Conservation (phyloP, 805 yeast species). For the Suhomyces xylopsoci region DNA sequence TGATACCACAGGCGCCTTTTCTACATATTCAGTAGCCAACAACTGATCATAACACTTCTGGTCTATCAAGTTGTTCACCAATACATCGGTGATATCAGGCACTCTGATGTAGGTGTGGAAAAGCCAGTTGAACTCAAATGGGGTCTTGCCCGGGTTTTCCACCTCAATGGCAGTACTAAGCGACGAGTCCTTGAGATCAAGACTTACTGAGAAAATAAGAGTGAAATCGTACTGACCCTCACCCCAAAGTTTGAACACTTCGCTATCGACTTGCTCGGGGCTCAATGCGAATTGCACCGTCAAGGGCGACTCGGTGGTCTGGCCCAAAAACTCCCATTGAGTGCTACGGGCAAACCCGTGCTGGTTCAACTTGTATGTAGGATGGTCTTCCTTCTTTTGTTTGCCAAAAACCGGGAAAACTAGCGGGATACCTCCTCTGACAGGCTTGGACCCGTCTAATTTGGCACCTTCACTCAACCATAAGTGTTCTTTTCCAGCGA, state of each 20-base stretch:
- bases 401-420: constrained; percentile 95
- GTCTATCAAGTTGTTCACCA: constrained; percentile 77
- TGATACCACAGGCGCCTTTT: constrained; percentile 70
- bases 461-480: constrained; percentile 80
- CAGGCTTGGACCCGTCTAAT: constrained; percentile 89
- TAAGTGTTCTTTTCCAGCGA: constrained; percentile 69
- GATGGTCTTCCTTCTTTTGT: constrained; percentile 45
- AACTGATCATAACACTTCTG: constrained; percentile 75
- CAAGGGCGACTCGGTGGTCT: constrained; percentile 57
- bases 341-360: constrained; percentile 95
- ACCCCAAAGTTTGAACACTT: constrained; percentile 56
- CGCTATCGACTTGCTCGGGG: constrained; percentile 74
- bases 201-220: constrained; percentile 25
- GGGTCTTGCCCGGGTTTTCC: constrained; percentile 57
- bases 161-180: constrained; percentile 73
- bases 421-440: constrained; percentile 95
- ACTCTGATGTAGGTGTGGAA: constrained; percentile 87
- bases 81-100: constrained; percentile 71
- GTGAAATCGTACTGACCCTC: constrained; percentile 64
- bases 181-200: constrained; percentile 46
- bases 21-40: constrained; percentile 55
- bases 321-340: constrained; percentile 92
- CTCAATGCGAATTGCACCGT: constrained; percentile 88
- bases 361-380: constrained; percentile 75
- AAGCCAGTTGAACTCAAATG: constrained; percentile 87